Evolutionary conservation across 2,329 filamentous ascomycete species (phyloP), one percentile per base, ranked within the genome.

Genomic region (Pseudogymnoascus sp.): DNA sequence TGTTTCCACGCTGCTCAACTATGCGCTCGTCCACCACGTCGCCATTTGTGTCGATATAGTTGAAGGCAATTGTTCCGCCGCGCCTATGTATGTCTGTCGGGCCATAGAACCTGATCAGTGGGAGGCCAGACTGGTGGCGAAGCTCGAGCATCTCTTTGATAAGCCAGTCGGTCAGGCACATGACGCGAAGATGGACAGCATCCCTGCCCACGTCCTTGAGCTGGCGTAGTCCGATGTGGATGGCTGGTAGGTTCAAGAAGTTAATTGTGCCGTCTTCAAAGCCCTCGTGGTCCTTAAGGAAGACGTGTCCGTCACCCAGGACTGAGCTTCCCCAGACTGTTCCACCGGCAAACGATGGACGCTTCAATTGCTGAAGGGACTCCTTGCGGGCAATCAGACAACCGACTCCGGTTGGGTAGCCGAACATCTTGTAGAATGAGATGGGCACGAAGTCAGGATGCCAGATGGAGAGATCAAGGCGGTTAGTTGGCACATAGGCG

Each of bases 391-490:
- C 75, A 7, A 78, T 63, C 1, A 78, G 68, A 60, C 75, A 77
- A 5, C 76, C 76, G 0, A 78, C 73, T 0, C 76, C 76, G 2
- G 76, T 78, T 1, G 76, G 76, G 61, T 73, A 75, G 0, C 76
- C 76, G 62, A 78, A 77, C 7, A 78, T 63, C 63, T 78, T 78
- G 68, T 78, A 78, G 73, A 74, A 78, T 65, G 73, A 76, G 19
- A 75, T 63, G 5, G 72, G 71, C 5, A 77, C 67, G 65, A 77
- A 78, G 28, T 77, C 75, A 3, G 76, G 75, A 52, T 74, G 71
- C 30, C 74, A 60, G 5, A 23, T 23, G 0, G 70, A 69, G 4
- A 78, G 67, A 63, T 77, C 74, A 1, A 78, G 72, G 9, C 25
- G 62, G 2, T 66, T 64, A 2, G 75, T 77, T 1, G 76, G 75